Base-by-base conservation (phyloP, 345 rosid genomes). In the Cardiospermum halicacabum region DNA sequence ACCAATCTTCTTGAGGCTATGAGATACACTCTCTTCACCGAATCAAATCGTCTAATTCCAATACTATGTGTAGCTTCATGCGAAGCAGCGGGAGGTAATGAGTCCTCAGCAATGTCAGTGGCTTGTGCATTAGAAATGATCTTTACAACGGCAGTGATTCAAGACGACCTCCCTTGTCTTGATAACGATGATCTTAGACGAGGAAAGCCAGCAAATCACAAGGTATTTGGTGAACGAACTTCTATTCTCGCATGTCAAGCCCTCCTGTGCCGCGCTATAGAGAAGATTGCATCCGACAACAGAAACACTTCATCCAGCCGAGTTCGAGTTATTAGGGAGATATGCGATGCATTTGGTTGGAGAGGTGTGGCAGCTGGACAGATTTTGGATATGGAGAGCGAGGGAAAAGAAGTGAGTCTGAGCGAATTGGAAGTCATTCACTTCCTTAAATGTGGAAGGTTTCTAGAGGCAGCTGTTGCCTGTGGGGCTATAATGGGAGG, bases 41-140 rank as follows among this genome's bases (percentile, higher is more conserved):
- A 81, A 0, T 89, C 87, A 18, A 82, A 86, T 74, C 85, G 96
- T 3, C 78, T 85, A 7, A 72, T 83, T 16, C 85, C 91, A 0
- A 62, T 82, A 39, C 69, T 87, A 4, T 87, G 96, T 22, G 57
- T 87, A 0, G 93, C 93, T 24, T 68, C 86, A 0, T 83, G 91
- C 15, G 91, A 86, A 43, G 57, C 85, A 4, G 80, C 86, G 0
- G 91, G 93, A 0, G 86, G 93, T 0, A 27, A 76, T 11, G 77
- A 81, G 56, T 32, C 63, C 10, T 32, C 50, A 0, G 91, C 71
- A 0, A 77, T 85, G 80, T 85, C 91, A 3, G 50, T 72, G 7
- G 91, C 89, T 11, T 88, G 95, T 18, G 89, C 91, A 10, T 40
- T 84, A 9, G 91, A 88, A 72, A 88, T 88, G 89, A 77, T 84